Percentiles rank a stretch among this genome's conserved stretches.
Evolutionary conservation across 345 rosid species (phyloP).

Genomic region (Viola odorata): DNA sequence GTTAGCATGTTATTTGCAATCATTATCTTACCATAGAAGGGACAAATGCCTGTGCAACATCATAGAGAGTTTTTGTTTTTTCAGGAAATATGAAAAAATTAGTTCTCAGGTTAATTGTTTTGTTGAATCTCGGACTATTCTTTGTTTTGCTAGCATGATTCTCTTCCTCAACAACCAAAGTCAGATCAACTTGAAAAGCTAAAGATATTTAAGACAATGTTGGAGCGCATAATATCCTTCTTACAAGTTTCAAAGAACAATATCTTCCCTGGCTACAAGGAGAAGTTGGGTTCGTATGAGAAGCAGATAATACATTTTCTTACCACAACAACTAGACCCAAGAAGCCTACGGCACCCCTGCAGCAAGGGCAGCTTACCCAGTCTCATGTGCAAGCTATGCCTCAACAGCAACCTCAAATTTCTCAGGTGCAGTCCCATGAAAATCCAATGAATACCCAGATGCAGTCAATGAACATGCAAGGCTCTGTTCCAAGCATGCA

Average conservation of each 20-base stretch:
- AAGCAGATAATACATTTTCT: constrained; percentile 61
- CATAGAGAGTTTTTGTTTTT: too few relatives aligned
- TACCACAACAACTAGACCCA: constrained; percentile 50
- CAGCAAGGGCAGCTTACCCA: constrained; percentile 70
- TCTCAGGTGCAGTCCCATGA: constrained; percentile 60
- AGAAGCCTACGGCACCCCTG: constrained; percentile 33
- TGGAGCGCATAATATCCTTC: constrained; percentile 58
- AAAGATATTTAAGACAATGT: constrained; percentile 46
- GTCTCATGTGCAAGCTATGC: constrained; percentile 57
- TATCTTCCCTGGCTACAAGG: constrained; percentile 44
- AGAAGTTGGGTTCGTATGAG: constrained; percentile 67
- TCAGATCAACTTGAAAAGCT: constrained; percentile 69
- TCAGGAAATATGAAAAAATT: background rate
- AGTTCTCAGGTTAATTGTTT: constrained; percentile 48
- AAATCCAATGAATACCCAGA: constrained; percentile 58
- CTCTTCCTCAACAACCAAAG: constrained; percentile 63
- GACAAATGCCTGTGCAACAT: too few relatives aligned
- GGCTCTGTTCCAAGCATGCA: constrained; percentile 53
- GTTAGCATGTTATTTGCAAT: too few relatives aligned
- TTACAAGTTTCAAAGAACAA: constrained; percentile 52
- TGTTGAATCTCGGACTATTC: constrained; percentile 22
- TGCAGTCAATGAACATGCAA: constrained; percentile 61
- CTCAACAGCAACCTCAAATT: constrained; percentile 55
- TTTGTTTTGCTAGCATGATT: constrained; percentile 43
- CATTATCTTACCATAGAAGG: too few relatives aligned